Evolutionary conservation across 2,329 filamentous ascomycete species (phyloP).

Genomic region (Amauroascus niger): DNA sequence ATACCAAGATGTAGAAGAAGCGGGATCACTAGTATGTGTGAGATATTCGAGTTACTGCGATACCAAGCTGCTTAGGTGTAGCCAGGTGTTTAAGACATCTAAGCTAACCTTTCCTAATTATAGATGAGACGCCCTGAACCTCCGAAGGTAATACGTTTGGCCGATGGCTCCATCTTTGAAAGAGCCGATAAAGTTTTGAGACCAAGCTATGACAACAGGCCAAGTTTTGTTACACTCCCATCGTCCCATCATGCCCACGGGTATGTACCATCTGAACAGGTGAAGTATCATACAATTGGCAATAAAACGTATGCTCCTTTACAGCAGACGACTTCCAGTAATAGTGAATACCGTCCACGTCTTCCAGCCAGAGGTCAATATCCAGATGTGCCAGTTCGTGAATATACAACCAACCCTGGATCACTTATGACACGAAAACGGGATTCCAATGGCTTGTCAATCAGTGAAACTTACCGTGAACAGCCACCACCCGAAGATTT

Average conservation of each 20-base stretch:
- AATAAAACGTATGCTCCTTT: background rate
- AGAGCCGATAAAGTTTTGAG: constrained; percentile 14
- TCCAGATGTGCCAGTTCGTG: background rate
- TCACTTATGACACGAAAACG: constrained; percentile 2
- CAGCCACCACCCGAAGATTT: constrained; percentile 20
- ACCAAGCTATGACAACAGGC: background rate
- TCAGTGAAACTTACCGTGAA: constrained; percentile 6
- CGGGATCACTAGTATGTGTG: background rate
- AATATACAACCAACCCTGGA: background rate
- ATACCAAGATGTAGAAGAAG: background rate
- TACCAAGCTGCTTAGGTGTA: background rate
- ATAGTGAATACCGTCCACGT: constrained; percentile 21
- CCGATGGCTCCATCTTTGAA: constrained; percentile 20
- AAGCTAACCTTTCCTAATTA: constrained; percentile 2
- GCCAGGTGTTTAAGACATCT: background rate
- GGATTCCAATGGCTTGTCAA: constrained; percentile 4
- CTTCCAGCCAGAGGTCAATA: constrained; percentile 21
- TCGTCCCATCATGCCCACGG: background rate
- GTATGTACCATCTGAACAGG: constrained; percentile 7
- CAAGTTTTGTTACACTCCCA: background rate
- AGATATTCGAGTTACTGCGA: background rate
- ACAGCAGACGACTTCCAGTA: background rate
- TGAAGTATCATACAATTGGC: constrained; percentile 4
- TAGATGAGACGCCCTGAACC: constrained; percentile 11
- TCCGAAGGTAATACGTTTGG: constrained; percentile 19